Evolutionary conservation across 148 eudicot genomes (phyloP).

Genomic region (Cornus suecica): DNA sequence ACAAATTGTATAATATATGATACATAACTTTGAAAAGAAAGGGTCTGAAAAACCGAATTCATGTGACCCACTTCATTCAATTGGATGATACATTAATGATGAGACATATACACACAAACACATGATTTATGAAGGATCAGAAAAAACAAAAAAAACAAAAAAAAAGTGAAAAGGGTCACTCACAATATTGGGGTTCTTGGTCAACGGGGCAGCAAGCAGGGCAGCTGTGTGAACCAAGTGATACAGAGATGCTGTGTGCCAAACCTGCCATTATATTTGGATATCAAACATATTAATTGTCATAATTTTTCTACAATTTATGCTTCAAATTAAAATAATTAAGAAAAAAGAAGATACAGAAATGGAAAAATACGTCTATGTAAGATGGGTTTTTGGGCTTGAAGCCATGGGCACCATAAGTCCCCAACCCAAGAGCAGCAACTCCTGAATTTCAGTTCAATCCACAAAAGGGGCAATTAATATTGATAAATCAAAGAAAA

Average conservation of each 20-base stretch:
- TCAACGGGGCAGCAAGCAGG: constrained; percentile 68
- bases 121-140: neutral
- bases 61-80: no score
- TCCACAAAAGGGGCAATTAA: neutral
- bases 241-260: constrained; percentile 89
- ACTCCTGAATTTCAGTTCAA: constrained; percentile 39
- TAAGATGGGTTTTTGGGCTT: constrained; percentile 75
- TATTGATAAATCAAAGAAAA: neutral
- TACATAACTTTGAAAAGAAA: no score
- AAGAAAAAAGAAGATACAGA: neutral
- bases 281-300: neutral
- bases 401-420: constrained; percentile 89
- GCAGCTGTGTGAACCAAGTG: constrained; percentile 94
- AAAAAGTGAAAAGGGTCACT: constrained; percentile 15
- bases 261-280: constrained; percentile 48
- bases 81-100: no score
- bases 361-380: constrained; percentile 52
- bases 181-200: constrained; percentile 70
- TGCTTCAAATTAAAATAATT: neutral
- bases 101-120: neutral
- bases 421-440: constrained; percentile 80
- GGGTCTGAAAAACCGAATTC: no score
- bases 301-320: neutral
- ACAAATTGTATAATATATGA: no score
- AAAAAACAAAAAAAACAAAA: no score